Percentiles rank a stretch among this genome's conserved stretches.
These are phyloP conservation scores for Phytophthora chlamydospora DNA, from an alignment of 352 stramenopile species.

Conservation along the genomic window DNA sequence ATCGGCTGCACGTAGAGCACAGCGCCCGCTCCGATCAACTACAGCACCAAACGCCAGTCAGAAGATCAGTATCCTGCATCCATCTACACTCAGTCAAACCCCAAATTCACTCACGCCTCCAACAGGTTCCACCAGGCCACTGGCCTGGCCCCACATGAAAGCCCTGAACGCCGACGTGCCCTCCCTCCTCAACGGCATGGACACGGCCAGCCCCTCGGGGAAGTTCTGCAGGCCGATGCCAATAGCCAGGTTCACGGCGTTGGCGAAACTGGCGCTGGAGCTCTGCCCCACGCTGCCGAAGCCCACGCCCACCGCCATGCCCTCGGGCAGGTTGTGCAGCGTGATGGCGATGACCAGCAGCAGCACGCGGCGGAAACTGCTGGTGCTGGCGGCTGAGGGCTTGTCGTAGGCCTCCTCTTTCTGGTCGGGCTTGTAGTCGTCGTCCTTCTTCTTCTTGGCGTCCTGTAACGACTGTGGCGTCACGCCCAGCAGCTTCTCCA, in stretches of 20 bases:
- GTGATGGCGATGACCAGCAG: slow-evolving; percentile 92
- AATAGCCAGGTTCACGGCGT: slow-evolving; percentile 87
- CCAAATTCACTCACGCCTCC: slow-evolving; percentile 63
- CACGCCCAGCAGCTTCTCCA: slow-evolving; percentile 53
- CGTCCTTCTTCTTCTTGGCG: slow-evolving; percentile 40
- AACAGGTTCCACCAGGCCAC: slow-evolving; percentile 88
- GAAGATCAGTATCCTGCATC: slow-evolving; percentile 1
- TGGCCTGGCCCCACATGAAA: slow-evolving; percentile 92
- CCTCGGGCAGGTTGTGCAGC: slow-evolving; percentile 91
- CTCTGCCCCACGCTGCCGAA: slow-evolving; percentile 87
- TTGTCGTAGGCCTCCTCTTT: slow-evolving; percentile 22
- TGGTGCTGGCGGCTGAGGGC: slow-evolving; percentile 26
- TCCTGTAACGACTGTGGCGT: slow-evolving; percentile 58
- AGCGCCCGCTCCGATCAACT: slow-evolving; percentile 83
- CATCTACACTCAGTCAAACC: neutral
- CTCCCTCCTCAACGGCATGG: slow-evolving; percentile 85
- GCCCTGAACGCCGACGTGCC: slow-evolving; percentile 83
- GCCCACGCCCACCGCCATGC: slow-evolving; percentile 90
- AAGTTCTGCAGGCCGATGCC: slow-evolving; percentile 93
- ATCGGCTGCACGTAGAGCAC: slow-evolving; percentile 90
- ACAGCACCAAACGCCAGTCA: slow-evolving; percentile 9
- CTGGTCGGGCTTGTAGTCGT: slow-evolving; percentile 42
- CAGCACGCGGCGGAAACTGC: slow-evolving; percentile 78
- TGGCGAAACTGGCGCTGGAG: slow-evolving; percentile 70
- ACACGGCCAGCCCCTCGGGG: slow-evolving; percentile 88